Conservation (phyloP, 768 basidiomycete species). For the Calocybe indica region DNA sequence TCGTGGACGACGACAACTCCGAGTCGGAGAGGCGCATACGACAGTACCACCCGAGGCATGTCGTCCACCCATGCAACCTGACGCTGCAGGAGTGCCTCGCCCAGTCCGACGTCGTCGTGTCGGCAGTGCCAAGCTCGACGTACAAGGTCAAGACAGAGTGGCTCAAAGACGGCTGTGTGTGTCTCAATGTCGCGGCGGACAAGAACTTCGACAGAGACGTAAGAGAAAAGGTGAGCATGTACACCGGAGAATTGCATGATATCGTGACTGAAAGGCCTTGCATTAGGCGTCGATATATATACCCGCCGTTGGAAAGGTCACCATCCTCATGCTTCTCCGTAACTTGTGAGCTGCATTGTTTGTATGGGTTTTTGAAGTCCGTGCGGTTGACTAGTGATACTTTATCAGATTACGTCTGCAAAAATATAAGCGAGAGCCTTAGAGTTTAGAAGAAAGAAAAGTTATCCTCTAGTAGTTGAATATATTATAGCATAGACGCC, state of each 20-base stretch:
- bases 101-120: slow-evolving; percentile 88
- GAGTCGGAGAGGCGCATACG: slow-evolving; percentile 28
- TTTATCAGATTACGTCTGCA: slow-evolving; percentile 47
- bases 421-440: slow-evolving; percentile 36
- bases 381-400: background rate
- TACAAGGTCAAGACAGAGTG: slow-evolving; percentile 89
- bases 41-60: slow-evolving; percentile 79
- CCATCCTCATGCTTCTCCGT: slow-evolving; percentile 94
- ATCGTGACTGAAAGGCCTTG: background rate
- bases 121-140: slow-evolving; percentile 77
- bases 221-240: slow-evolving; percentile 68
- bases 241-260: background rate
- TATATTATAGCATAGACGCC: slow-evolving; percentile 20
- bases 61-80: slow-evolving; percentile 63
- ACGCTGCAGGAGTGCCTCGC: slow-evolving; percentile 77
- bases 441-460: background rate
- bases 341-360: slow-evolving; percentile 63
- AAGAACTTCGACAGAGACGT: slow-evolving; percentile 97
- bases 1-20: slow-evolving; percentile 19
- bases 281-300: slow-evolving; percentile 86
- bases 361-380: slow-evolving; percentile 1
- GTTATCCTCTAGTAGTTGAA: slow-evolving; percentile 17
- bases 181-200: slow-evolving; percentile 88
- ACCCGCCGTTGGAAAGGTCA: slow-evolving; percentile 96
- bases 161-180: slow-evolving; percentile 92